These are phyloP conservation scores for Penicillium paradoxum DNA, from an alignment of 495 filamentous ascomycete genomes.

Conservation along the genomic window DNA sequence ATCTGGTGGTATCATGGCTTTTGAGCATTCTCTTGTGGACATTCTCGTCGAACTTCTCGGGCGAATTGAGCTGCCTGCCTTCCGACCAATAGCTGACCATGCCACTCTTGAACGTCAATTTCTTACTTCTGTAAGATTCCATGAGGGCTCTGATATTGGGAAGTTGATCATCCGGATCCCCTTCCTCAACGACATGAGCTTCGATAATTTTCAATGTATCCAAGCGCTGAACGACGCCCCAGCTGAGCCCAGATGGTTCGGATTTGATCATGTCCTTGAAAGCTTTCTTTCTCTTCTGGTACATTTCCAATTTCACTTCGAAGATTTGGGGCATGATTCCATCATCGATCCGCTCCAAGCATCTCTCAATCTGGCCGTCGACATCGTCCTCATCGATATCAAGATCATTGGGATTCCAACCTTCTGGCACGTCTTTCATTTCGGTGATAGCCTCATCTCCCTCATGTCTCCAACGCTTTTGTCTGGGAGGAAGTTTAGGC, in stretches of 20 bases:
- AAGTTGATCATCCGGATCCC: conserved; percentile 1
- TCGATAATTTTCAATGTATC: background rate
- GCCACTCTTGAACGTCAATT: background rate
- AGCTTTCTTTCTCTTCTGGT: background rate
- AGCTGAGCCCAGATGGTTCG: background rate
- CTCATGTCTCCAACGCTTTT: background rate
- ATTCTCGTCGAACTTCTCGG: background rate
- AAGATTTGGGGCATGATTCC: conserved; percentile 5
- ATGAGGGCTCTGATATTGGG: conserved; percentile 2
- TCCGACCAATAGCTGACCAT: conserved; percentile 5
- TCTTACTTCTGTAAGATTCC: background rate
- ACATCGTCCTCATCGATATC: conserved; percentile 4
- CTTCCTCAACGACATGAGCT: background rate
- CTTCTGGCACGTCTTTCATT: background rate
- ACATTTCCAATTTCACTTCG: background rate
- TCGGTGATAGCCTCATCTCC: background rate
- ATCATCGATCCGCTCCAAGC: conserved; percentile 4
- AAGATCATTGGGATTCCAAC: background rate
- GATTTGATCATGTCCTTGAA: background rate
- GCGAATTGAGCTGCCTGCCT: background rate
- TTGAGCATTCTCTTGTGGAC: background rate
- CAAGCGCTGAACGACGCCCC: background rate
- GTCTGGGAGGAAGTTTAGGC: background rate
- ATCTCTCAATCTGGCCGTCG: conserved; percentile 6
- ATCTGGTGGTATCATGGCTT: background rate